A percentile compares a stretch with the other conserved stretches of the same genome.
These are phyloP conservation scores for Hirsutella thompsonii DNA, from an alignment of 2,329 filamentous ascomycete genomes.

Conservation along the genomic window DNA sequence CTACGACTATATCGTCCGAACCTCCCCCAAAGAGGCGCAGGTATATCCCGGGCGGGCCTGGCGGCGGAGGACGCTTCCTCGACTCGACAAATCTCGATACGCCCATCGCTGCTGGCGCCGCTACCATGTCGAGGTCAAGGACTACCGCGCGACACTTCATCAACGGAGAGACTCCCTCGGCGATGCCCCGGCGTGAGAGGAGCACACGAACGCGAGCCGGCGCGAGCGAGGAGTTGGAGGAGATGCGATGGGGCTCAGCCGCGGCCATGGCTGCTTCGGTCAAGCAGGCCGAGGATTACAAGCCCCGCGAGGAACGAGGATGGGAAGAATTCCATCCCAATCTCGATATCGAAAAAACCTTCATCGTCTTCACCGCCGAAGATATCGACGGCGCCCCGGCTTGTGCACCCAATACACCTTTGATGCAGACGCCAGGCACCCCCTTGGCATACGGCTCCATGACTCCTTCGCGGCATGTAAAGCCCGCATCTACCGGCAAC, in stretches of 20 bases:
- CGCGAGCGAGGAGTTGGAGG: conserved; percentile 39
- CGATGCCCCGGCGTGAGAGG: conserved; percentile 42
- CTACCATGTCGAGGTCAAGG: conserved; percentile 37
- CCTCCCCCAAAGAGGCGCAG: conserved; percentile 57
- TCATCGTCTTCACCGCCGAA: conserved; percentile 68
- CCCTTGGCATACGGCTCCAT: conserved; percentile 23
- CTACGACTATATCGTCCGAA: conserved; percentile 25
- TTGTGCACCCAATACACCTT: conserved; percentile 23
- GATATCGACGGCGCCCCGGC: conserved; percentile 65
- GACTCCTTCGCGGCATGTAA: conserved; percentile 33
- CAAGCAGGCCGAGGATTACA: conserved; percentile 89
- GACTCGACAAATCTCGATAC: conserved; percentile 56
- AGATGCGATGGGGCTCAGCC: conserved; percentile 71
- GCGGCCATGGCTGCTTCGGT: conserved; percentile 79
- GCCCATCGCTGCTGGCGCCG: conserved; percentile 25
- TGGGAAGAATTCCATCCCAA: conserved; percentile 98
- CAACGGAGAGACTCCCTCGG: conserved; percentile 21
- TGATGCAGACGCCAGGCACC: conserved; percentile 13
- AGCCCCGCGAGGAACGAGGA: conserved; percentile 87
- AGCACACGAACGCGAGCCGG: conserved; percentile 41
- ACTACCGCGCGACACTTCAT: conserved; percentile 32
- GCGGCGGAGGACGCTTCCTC: conserved; percentile 73
- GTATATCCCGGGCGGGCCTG: conserved; percentile 79
- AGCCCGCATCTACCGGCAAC: conserved; percentile 27
- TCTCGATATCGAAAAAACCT: conserved; percentile 72